These are phyloP conservation scores for Entomortierella chlamydospora DNA, from an alignment of 192 early-diverging fungal species.

Conservation along the genomic window DNA sequence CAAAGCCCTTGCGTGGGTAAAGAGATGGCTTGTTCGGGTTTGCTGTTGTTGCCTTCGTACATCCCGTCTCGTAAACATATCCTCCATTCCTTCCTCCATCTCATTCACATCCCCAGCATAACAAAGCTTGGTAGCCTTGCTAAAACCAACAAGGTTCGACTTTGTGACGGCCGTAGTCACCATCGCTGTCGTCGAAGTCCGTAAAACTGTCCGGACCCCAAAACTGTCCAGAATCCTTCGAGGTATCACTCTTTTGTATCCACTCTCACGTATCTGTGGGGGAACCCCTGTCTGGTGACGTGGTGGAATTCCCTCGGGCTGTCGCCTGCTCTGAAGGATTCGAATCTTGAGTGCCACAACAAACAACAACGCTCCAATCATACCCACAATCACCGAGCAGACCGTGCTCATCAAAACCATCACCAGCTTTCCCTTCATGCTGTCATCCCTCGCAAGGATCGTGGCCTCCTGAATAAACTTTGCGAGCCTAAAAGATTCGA, in stretches of 20 bases:
- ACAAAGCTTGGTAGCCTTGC: background rate
- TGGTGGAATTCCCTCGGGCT: background rate
- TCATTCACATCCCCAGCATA: slow-evolving; percentile 41
- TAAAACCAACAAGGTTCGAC: background rate
- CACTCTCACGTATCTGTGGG: background rate
- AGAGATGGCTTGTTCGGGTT: background rate
- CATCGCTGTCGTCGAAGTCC: slow-evolving; percentile 22
- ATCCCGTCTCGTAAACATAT: slow-evolving; percentile 6
- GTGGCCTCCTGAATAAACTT: slow-evolving; percentile 20
- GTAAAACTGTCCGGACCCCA: slow-evolving; percentile 35
- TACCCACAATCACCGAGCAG: slow-evolving; percentile 26
- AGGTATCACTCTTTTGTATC: slow-evolving; percentile 33
- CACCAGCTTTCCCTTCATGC: slow-evolving; percentile 26
- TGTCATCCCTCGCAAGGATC: slow-evolving; percentile 21
- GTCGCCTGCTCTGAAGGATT: slow-evolving; percentile 22
- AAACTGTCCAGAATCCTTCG: slow-evolving; percentile 31
- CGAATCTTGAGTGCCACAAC: slow-evolving; percentile 47
- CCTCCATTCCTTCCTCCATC: slow-evolving; percentile 48
- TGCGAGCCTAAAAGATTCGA: slow-evolving; percentile 21
- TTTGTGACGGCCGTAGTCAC: background rate
- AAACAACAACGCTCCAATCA: slow-evolving; percentile 43
- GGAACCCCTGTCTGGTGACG: background rate
- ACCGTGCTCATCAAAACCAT: slow-evolving; percentile 45
- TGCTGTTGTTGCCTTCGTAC: slow-evolving; percentile 7
- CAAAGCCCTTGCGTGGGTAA: background rate